Percentiles rank a stretch among this genome's conserved stretches.
Evolutionary conservation across 352 stramenopile genomes (phyloP).

Genomic region (Lagenidium sp.): DNA sequence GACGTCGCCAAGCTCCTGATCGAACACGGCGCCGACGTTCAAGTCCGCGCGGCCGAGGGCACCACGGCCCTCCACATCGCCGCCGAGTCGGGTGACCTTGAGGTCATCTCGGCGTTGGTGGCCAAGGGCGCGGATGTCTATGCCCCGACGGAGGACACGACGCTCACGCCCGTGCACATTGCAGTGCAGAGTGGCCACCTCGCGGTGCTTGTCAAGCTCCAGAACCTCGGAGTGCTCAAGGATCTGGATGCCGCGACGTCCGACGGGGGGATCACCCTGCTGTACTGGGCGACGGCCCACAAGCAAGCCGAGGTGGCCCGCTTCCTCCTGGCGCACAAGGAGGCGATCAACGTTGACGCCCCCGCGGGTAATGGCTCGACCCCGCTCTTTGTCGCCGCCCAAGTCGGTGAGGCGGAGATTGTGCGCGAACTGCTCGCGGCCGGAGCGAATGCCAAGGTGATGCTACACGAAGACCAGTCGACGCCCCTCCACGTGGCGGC

Average conservation of each 20-base stretch:
- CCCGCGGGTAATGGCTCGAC: conserved; percentile 20
- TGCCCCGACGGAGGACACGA: background rate
- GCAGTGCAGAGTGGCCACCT: conserved; percentile 16
- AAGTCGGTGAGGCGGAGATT: conserved; percentile 47
- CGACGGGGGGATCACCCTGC: conserved; percentile 13
- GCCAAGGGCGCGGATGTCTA: conserved; percentile 1
- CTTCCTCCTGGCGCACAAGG: conserved; percentile 12
- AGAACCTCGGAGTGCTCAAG: conserved; percentile 11
- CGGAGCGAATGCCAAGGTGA: conserved; percentile 39
- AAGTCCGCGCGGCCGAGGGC: conserved; percentile 44
- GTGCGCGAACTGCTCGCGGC: conserved; percentile 49
- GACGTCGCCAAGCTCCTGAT: conserved; percentile 46
- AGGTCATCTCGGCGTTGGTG: conserved; percentile 12
- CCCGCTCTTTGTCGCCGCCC: conserved; percentile 36
- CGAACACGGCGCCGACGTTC: conserved; percentile 28
- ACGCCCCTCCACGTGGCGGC: conserved; percentile 14
- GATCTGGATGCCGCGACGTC: conserved; percentile 12
- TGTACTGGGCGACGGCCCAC: conserved; percentile 18
- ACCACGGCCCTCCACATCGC: conserved; percentile 12
- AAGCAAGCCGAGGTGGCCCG: conserved; percentile 17
- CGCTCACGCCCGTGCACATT: conserved; percentile 11
- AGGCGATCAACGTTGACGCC: conserved; percentile 8
- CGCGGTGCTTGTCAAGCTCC: conserved; percentile 14
- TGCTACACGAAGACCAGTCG: conserved; percentile 9
- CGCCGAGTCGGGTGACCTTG: conserved; percentile 11